Conservation (phyloP, 2,329 filamentous ascomycete species). For the Xylariaceae sp. region DNA sequence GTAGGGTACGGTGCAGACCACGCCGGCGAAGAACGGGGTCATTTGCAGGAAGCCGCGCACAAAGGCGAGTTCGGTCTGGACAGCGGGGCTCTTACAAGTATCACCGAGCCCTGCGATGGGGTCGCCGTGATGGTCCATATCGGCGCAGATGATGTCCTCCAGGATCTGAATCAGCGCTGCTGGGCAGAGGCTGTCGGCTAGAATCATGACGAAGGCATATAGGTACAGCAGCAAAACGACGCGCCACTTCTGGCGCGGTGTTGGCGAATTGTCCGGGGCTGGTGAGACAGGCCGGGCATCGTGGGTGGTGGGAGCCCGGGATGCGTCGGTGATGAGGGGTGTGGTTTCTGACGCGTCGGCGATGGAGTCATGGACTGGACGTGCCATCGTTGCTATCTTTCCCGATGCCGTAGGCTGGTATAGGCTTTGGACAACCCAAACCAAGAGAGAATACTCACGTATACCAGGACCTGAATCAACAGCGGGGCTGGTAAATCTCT, state of each 20-base stretch:
- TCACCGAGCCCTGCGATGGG: background rate
- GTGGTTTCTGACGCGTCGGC: too few relatives aligned
- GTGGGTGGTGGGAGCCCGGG: too few relatives aligned
- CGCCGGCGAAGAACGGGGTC: constrained; percentile 3
- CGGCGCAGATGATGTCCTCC: constrained; percentile 2
- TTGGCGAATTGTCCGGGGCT: too few relatives aligned
- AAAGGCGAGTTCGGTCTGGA: constrained; percentile 7
- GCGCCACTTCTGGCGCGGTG: constrained; percentile 13
- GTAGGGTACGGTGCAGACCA: constrained; percentile 10
- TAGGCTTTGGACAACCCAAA: too few relatives aligned
- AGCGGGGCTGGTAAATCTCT: too few relatives aligned
- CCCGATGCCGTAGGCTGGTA: too few relatives aligned
- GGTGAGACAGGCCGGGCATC: too few relatives aligned
- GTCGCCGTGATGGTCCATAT: background rate
- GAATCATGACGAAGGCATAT: constrained; percentile 5
- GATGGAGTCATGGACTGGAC: too few relatives aligned
- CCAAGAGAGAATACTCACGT: too few relatives aligned
- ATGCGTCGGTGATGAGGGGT: too few relatives aligned
- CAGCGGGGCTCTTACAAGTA: background rate
- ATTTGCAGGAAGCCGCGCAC: constrained; percentile 4
- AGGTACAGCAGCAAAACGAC: constrained; percentile 1
- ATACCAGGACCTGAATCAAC: too few relatives aligned
- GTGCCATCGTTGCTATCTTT: too few relatives aligned
- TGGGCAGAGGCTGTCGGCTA: constrained; percentile 4
- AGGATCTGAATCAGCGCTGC: constrained; percentile 5